phyloP scores from a whole-genome alignment of 306 rosid genomes.

The Prunus fruticosa region DNA sequence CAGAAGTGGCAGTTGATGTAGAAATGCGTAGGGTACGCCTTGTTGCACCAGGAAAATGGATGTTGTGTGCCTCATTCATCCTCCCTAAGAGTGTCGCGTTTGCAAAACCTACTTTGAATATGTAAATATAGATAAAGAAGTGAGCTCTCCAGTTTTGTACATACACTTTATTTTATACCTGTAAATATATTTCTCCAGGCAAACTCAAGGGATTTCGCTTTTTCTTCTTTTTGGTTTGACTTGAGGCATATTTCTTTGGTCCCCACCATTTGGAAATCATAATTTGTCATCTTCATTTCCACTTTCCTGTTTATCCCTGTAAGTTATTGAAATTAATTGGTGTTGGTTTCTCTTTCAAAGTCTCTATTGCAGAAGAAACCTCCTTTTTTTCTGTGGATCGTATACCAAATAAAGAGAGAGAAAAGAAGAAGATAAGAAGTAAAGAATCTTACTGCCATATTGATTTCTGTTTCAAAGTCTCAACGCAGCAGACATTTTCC shows the following conservation, averaged over 20 bases:
- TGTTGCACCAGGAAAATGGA: conserved; percentile 97
- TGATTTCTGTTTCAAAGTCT: background rate
- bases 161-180: background rate
- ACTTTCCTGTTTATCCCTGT: background rate
- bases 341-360: background rate
- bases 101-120: conserved; percentile 36
- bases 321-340: background rate
- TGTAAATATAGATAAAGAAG: conserved; percentile 15
- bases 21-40: conserved; percentile 76
- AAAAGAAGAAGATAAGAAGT: background rate
- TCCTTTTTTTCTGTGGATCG: background rate
- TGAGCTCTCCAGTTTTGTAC: conserved; percentile 15
- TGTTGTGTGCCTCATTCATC: conserved; percentile 83
- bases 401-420: background rate
- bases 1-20: conserved; percentile 76
- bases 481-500: background rate
- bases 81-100: conserved; percentile 81
- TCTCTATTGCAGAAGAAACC: background rate
- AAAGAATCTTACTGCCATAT: background rate
- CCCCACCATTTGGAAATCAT: background rate
- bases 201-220: background rate
- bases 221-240: too few relatives aligned
- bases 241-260: background rate
- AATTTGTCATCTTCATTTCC: background rate
- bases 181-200: background rate